Base-by-base conservation (phyloP, 1,284 basidiomycete species). In the Ustilago trichophora region DNA sequence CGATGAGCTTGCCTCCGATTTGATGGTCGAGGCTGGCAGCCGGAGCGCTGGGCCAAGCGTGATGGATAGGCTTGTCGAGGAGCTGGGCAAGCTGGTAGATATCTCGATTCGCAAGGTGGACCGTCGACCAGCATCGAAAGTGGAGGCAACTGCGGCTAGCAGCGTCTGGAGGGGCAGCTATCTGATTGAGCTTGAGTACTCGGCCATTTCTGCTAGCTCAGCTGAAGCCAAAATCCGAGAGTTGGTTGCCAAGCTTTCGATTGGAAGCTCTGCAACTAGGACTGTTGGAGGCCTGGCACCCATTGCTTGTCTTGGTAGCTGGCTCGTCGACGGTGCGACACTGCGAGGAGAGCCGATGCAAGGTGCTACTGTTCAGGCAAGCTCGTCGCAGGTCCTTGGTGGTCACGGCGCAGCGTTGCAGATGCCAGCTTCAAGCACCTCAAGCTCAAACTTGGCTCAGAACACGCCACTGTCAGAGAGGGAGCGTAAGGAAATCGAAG, bases 151-250 rank as follows among this genome's bases (percentile, higher is more conserved):
- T 2, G 35, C 8, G 3, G 38, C 37, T 2, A 33, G 46, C 49
- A 62, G 57, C 48, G 44, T 62, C 13, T 71, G 68, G 68, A 45
- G 48, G 31, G 34, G 62, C 40, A 57, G 49, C 37, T 71, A 71
- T 12, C 38, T 71, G 19, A 36, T 71, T n/a, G 68, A 71, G 51
- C 32, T 71, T 34, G 49, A 68, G 41, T 68, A 57, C 22, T 18
- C 65, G 7, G 54, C 54, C 3, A 25, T 33, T 34, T 35, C 41
- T 21, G 54, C 50, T 4, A n/a, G 16, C 19, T 8, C 16, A 1
- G 58, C 57, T 12, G 59, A 62, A 22, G 35, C 33, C 12, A 38
- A 58, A 32, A 56, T 59, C 26, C 48, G 47, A n/a, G 56, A 60
- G 35, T n/a, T 56, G 16, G 57, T 65, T 15, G 33, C 52, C 6